Base-by-base conservation (phyloP, 768 basidiomycete genomes). In the Boletus pseudo-olivaceus region DNA sequence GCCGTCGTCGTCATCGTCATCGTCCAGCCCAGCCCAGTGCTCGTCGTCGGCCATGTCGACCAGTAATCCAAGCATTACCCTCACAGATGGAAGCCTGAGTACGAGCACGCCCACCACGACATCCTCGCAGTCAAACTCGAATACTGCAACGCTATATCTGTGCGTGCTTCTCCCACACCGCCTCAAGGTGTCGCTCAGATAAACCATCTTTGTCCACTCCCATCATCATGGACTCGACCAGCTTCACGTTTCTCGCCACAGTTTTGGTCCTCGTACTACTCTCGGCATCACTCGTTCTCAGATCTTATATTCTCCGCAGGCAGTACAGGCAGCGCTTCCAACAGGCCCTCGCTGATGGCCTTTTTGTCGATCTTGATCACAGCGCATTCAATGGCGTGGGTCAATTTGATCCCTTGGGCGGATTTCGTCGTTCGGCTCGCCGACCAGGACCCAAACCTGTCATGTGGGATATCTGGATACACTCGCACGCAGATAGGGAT, bases 221-320 rank as follows among this genome's bases (percentile, higher is more conserved):
- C 51, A 51, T 47, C 48, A 50, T 19, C 45, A 56, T 65, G 58
- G 41, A 55, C 23, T 53, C 62, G 8, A 66, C 54, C 66, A 87
- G 84, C 27, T 82, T 85, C 68, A 88, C 86, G 5, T 89, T 88
- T 62, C 79, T 88, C 35, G 84, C 86, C 23, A 88, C 87, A 4
- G 78, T 89, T 26, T 76, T 87, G 58, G 74, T 88, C 41, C 80
- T 89, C 56, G 75, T 89, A 17, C 72, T 81, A 40, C 78, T 88
- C 48, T 87, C 85, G 9, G 80, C 75, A 39, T 78, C 79, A 7
- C 83, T 89, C 59, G 77, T 88, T 50, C 70, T 84, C 44, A 80
- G 88, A 41, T 84, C 87, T 1, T 81, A 81, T 59, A 60, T 86
- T 53, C 62, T 84, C 17, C 81, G 87, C 19, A 73, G 84, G 15